A percentile compares a stretch with the other conserved stretches of the same genome.
Evolutionary conservation across 768 basidiomycete species (phyloP).

Genomic region (Suillus paluster): DNA sequence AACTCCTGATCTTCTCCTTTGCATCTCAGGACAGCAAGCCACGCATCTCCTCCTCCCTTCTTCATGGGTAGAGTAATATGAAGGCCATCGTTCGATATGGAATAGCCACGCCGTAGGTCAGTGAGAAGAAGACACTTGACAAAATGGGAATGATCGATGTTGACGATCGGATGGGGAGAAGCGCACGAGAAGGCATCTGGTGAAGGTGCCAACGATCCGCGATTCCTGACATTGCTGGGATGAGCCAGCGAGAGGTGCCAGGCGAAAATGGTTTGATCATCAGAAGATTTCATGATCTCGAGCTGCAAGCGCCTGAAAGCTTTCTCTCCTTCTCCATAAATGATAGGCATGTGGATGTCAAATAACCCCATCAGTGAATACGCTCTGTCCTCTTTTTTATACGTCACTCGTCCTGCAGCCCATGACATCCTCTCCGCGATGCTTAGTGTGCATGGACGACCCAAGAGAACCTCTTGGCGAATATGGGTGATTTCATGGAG

Average conservation of each 20-base stretch:
- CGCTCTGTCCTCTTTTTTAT: slow-evolving; percentile 31
- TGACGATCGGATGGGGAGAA: background rate
- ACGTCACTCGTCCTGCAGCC: slow-evolving; percentile 34
- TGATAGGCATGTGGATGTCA: slow-evolving; percentile 17
- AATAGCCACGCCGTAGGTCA: background rate
- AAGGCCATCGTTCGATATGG: slow-evolving; percentile 8
- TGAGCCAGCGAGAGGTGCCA: slow-evolving; percentile 4
- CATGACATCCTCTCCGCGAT: slow-evolving; percentile 30
- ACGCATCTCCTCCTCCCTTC: background rate
- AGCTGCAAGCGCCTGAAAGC: slow-evolving; percentile 22
- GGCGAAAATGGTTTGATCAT: slow-evolving; percentile 18
- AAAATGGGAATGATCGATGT: slow-evolving; percentile 8
- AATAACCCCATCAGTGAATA: slow-evolving; percentile 31
- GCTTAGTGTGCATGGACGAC: slow-evolving; percentile 4
- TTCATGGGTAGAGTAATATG: slow-evolving; percentile 15
- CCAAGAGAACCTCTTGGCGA: slow-evolving; percentile 5
- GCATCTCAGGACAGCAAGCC: slow-evolving; percentile 12
- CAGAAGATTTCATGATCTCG: slow-evolving; percentile 15
- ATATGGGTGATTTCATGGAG: slow-evolving; percentile 11
- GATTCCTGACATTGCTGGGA: background rate
- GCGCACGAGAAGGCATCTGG: slow-evolving; percentile 5
- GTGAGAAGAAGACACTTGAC: background rate
- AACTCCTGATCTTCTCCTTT: background rate
- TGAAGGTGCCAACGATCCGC: slow-evolving; percentile 9
- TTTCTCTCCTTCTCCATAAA: slow-evolving; percentile 22